These are phyloP conservation scores for Saccharomycopsis fodiens DNA, from an alignment of 805 yeast genomes.

Conservation along the genomic window DNA sequence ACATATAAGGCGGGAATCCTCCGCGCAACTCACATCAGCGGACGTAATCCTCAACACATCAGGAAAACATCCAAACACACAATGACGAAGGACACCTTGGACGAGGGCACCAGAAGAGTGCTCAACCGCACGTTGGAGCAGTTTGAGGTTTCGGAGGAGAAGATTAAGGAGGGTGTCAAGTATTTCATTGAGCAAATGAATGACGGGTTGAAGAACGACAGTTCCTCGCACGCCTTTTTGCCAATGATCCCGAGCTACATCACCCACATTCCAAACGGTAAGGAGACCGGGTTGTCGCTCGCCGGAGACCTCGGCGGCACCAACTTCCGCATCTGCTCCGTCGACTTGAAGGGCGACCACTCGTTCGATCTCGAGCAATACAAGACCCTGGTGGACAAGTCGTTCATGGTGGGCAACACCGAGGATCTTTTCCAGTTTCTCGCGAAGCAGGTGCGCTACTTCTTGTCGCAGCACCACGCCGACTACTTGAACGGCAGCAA, in stretches of 20 bases:
- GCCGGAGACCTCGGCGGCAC: slow-evolving; percentile 98
- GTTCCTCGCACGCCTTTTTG: slow-evolving; percentile 35
- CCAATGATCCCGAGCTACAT: slow-evolving; percentile 95
- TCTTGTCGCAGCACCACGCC: slow-evolving; percentile 58
- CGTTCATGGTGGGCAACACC: slow-evolving; percentile 59
- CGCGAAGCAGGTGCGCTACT: slow-evolving; percentile 60
- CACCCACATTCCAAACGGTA: slow-evolving; percentile 77
- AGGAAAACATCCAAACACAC: too few species aligned
- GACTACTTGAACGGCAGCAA: slow-evolving; percentile 8
- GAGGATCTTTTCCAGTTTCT: slow-evolving; percentile 66
- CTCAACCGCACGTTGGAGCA: slow-evolving; percentile 32
- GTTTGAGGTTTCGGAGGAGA: slow-evolving; percentile 36
- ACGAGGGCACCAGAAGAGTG: slow-evolving; percentile 6
- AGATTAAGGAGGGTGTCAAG: slow-evolving; percentile 40
- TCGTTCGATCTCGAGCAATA: slow-evolving; percentile 71
- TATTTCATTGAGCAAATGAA: slow-evolving; percentile 56
- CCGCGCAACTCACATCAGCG: too few species aligned
- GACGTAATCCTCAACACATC: too few species aligned
- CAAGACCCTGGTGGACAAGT: slow-evolving; percentile 73
- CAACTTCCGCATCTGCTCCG: slow-evolving; percentile 90
- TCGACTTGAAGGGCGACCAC: slow-evolving; percentile 65
- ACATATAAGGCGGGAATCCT: background rate
- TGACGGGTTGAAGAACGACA: slow-evolving; percentile 43
- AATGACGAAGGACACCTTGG: too few species aligned
- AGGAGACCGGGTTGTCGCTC: slow-evolving; percentile 70